These are phyloP conservation scores for Cytospora chrysosperma DNA, from an alignment of 2,329 filamentous ascomycete genomes.

Conservation along the genomic window DNA sequence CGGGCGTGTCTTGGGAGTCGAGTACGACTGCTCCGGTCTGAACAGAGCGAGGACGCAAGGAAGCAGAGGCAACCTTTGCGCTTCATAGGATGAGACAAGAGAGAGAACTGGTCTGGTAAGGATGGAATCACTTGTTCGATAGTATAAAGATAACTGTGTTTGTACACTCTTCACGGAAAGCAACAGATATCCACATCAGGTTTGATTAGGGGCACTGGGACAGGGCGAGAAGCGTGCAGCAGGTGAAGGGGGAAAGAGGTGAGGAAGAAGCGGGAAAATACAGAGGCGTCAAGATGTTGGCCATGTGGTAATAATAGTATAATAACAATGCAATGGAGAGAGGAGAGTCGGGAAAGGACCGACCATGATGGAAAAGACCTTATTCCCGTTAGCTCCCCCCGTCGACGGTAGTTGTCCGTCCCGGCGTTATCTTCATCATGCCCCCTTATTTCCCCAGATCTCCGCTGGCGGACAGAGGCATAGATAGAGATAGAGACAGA, in stretches of 20 bases:
- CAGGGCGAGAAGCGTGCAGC: not conserved
- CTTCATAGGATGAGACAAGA: constrained; percentile 10
- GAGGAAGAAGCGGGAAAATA: constrained; percentile 4
- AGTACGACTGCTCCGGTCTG: constrained; percentile 5
- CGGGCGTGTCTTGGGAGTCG: not conserved
- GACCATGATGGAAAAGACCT: constrained; percentile 10
- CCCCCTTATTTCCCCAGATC: constrained; percentile 1
- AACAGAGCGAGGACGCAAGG: not conserved
- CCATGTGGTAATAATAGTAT: constrained; percentile 12
- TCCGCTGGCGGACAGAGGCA: not conserved
- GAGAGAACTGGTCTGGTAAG: not conserved
- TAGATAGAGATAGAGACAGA: too few species aligned
- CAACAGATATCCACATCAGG: constrained; percentile 6
- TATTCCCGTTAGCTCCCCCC: constrained; percentile 24
- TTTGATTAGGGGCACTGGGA: constrained; percentile 7
- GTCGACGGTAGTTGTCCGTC: constrained; percentile 23
- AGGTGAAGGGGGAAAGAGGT: constrained; percentile 3
- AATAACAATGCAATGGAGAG: not conserved
- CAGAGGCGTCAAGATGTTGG: constrained; percentile 8
- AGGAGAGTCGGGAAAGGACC: constrained; percentile 1
- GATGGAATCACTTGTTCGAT: constrained; percentile 11
- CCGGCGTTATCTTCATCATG: constrained; percentile 15
- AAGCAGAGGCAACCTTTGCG: not conserved
- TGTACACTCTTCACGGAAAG: constrained; percentile 3
- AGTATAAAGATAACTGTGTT: not conserved